Conservation (phyloP, 176 grass and related monocot genomes). For the Sorghum bicolor region Sorghum_bicolor_NCBIv3 NC_012871.2:63444001-63444500, state of each 20-base stretch:
- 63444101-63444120: constrained; percentile 46
- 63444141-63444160: constrained; percentile 15
- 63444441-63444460: not conserved
- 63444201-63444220: not conserved
- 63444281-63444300: not conserved
- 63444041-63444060: constrained; percentile 32
- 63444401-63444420: not conserved
- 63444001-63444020: constrained; percentile 20
- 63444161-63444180: constrained; percentile 7
- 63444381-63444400: not conserved
- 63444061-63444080: constrained; percentile 19
- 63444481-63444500: not conserved
- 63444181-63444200: constrained; percentile 12
- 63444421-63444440: not conserved
- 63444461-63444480: not conserved
- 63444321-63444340: not conserved
- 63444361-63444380: not conserved
- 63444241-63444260: too few species aligned
- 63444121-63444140: constrained; percentile 20
- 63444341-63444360: constrained; percentile 6
- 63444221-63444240: too few species aligned
- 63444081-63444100: constrained; percentile 38
- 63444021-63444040: constrained; percentile 32
- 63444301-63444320: not conserved
- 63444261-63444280: too few species aligned